Evolutionary conservation across 1,139 yeast species (phyloP).

Genomic region (Candida sp.): DNA sequence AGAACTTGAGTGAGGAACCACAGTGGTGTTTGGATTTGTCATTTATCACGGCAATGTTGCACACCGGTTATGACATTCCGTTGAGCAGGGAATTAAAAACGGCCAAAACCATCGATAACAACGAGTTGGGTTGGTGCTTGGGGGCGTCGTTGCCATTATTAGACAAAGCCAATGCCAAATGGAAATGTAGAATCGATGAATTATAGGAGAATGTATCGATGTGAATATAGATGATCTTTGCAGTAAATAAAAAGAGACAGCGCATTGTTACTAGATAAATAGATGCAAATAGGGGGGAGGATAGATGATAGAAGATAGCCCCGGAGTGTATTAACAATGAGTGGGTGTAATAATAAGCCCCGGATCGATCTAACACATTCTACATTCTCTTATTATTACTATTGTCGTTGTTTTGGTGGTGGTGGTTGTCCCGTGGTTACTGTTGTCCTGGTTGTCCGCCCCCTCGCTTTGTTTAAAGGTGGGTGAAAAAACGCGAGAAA

Average conservation of each 20-base stretch:
- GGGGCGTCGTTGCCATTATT: constrained; percentile 96
- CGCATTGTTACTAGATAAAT: background rate
- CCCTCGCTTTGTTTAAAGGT: too few species aligned
- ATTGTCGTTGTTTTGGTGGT: too few species aligned
- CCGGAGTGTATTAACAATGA: background rate
- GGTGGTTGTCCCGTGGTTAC: too few species aligned
- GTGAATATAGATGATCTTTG: background rate
- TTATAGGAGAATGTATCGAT: background rate
- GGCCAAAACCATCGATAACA: constrained; percentile 85
- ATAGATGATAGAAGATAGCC: too few species aligned
- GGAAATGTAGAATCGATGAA: constrained; percentile 66
- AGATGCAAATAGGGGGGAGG: too few species aligned
- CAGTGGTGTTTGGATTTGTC: constrained; percentile 94
- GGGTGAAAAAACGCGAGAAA: background rate
- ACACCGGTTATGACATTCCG: constrained; percentile 96
- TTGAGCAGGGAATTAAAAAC: constrained; percentile 87
- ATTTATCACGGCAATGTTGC: constrained; percentile 87
- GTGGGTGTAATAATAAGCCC: too few species aligned
- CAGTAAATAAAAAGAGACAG: background rate
- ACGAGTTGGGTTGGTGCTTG: constrained; percentile 97
- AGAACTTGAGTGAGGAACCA: constrained; percentile 74
- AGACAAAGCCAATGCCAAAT: constrained; percentile 60
- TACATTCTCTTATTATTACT: background rate
- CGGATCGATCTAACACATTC: background rate
- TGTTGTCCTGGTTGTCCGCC: too few species aligned